Base-by-base conservation (phyloP, 352 stramenopile species). In the Phytopythium aichiense region DNA sequence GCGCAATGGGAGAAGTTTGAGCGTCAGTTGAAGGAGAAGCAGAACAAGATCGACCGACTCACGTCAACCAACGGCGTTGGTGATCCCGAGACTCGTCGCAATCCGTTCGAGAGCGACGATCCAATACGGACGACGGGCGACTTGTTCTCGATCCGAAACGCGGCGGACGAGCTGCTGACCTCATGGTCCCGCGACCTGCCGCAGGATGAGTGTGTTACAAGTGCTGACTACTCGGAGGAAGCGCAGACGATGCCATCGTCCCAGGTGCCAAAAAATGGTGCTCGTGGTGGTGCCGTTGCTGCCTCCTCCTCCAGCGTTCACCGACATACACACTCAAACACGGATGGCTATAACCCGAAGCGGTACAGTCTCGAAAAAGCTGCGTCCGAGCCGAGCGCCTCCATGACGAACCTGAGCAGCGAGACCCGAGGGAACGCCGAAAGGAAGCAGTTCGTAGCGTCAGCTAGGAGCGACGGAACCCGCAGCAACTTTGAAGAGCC, bases 1-100 rank as follows among this genome's bases (percentile, higher is more conserved):
- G 74, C 87, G 28, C 82, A 93, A 56, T 94, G 84, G 84, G 76
- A 76, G 31, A 88, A 86, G 42, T 82, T 89, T 52, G 80, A 90
- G 49, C 55, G 68, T 4, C 52, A 84, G 30, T 9, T 85, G 30
- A 84, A 88, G 51, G 73, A 88, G 40, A 73, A 69, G 5, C 69
- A 83, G 61, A 71, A 53, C 22, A 7, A 60, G 12, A 9, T 60
- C 0, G 55, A 60, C 28, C 38, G 55, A 13, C 42, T 60, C 16
- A 22, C 12, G 6, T 48, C 53, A 2, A 35, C 8, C 0, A 46
- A 13, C 38, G 53, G 33, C 13, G 33, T 48, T 58, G n/a, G 42
- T 2, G 40, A 37, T 2, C 6, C 25, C 0, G 25, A 30, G 6
- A 35, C 8, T 50, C 37, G 54, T 25, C 28, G 54, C 7, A 61